A percentile compares a stretch with the other conserved stretches of the same genome.
phyloP scores from a whole-genome alignment of 352 stramenopile genomes.

The Phytophthora gonapodyides region DNA sequence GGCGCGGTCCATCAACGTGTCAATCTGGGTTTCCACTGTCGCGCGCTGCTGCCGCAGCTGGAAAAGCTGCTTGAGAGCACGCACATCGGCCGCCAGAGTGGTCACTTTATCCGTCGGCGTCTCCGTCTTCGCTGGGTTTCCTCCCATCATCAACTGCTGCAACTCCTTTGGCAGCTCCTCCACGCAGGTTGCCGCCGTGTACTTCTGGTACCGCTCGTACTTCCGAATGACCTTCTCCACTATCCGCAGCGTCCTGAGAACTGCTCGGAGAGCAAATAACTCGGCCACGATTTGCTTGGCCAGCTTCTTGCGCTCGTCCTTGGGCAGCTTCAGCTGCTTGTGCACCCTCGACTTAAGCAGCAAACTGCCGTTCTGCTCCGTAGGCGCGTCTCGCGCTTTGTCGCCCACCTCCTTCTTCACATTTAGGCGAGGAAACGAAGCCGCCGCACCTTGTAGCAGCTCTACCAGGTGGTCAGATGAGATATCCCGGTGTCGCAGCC shows the following conservation, averaged over 20 bases:
- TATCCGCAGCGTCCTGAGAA: constrained; percentile 54
- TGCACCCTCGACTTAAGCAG: constrained; percentile 58
- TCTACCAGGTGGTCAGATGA: constrained; percentile 67
- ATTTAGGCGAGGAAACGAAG: constrained; percentile 29
- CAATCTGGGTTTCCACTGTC: constrained; percentile 39
- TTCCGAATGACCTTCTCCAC: constrained; percentile 77
- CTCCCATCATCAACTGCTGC: constrained; percentile 40
- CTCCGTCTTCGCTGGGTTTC: constrained; percentile 12
- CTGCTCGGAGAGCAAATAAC: constrained; percentile 44
- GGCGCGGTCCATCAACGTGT: constrained; percentile 42
- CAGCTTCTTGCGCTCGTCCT: constrained; percentile 47
- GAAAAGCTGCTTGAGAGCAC: constrained; percentile 74
- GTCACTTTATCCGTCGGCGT: constrained; percentile 42
- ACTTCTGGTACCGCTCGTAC: constrained; percentile 68
- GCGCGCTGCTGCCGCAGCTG: constrained; percentile 58
- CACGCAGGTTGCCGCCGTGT: constrained; percentile 46
- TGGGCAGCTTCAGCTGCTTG: constrained; percentile 36
- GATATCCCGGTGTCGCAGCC: constrained; percentile 74
- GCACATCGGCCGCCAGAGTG: constrained; percentile 69
- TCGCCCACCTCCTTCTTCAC: constrained; percentile 15
- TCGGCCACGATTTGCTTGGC: constrained; percentile 61
- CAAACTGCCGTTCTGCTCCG: constrained; percentile 45
- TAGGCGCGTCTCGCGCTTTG: constrained; percentile 13
- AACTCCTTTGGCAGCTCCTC: constrained; percentile 61
- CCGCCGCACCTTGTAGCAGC: constrained; percentile 41